Base-by-base conservation (phyloP, 192 early-diverging fungal species). In the Coemansia interrupta region DNA sequence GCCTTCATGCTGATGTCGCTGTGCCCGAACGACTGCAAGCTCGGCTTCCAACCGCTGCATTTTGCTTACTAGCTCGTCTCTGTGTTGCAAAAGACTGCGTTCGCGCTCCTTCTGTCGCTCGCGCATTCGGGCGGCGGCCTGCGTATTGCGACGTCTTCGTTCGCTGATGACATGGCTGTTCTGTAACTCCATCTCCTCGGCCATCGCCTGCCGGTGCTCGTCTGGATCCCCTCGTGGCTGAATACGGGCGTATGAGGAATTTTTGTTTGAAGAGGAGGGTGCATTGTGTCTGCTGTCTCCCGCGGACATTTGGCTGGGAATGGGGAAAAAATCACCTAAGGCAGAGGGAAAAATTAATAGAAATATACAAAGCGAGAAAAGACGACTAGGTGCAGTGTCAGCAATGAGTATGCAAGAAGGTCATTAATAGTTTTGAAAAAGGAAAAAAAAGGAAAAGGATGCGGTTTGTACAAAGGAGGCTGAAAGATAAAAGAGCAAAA, bases 111-210 rank as follows among this genome's bases (percentile, higher is more conserved):
- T 58, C 58, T 78, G 74, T 24, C 74, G 58, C 48, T 78, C 74
- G 30, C 74, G 74, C 74, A 78, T 78, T 22, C 74, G 68, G 11
- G 74, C 74, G 3, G 74, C 74, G 2, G 74, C 74, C 49, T 55
- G 61, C 2, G 74, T 71, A 44, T 78, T 78, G 41, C 64, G 52
- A 44, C 63, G 61, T 8, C 74, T 51, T 53, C 68, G 64, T 45
- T 64, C 61, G 4, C 53, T 50, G 13, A 54, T 46, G 1, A 68
- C 36, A 30, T 71, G 64, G 57, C 38, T 71, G 22, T 71, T 14
- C 39, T 67, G 61, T 42, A 78, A 24, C 24, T 70, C 68, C 4
- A 64, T 65, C 39, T 71, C 74, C 50, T 78, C 74, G 20, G 61
- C 68, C 61, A 78, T 62, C 14, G 64, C 74, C 54, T 78, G 74